Conservation (phyloP, 2,329 filamentous ascomycete species). For the Harringtonia aguacate region DNA sequence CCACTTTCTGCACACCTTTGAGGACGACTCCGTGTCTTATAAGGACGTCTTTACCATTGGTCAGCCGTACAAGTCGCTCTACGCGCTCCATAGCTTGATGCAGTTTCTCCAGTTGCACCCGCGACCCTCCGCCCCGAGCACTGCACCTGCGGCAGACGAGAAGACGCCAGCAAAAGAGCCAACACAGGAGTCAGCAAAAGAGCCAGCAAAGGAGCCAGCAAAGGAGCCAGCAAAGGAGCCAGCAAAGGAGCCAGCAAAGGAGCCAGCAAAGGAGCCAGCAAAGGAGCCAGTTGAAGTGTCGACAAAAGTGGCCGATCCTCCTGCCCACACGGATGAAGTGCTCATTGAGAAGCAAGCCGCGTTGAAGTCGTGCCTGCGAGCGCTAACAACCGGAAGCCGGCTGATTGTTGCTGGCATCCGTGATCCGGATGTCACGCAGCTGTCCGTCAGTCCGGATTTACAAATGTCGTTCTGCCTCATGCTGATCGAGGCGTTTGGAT, state of each 20-base stretch:
- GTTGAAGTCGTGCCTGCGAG: conserved; percentile 18
- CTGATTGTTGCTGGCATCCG: conserved; percentile 52
- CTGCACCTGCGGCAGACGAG: conserved; percentile 13
- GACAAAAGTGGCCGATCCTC: no score
- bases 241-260: no score
- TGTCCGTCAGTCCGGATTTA: conserved; percentile 29
- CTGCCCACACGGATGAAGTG: no score
- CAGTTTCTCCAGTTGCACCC: conserved; percentile 42
- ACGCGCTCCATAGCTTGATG: conserved; percentile 57
- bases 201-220: neutral
- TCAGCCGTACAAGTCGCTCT: conserved; percentile 63
- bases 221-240: no score
- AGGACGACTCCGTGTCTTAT: conserved; percentile 39
- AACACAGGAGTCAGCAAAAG: neutral
- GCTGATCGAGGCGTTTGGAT: conserved; percentile 45
- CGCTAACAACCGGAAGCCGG: conserved; percentile 33
- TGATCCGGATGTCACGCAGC: conserved; percentile 40
- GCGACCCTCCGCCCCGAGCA: neutral
- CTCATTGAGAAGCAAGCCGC: no score
- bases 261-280: no score
- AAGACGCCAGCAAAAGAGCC: conserved; percentile 3
- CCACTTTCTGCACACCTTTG: conserved; percentile 48
- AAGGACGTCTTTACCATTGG: conserved; percentile 55
- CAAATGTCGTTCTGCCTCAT: conserved; percentile 38
- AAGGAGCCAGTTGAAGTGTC: no score